phyloP scores from a whole-genome alignment of 345 rosid genomes.

The Gossypium rotundifolium region DNA sequence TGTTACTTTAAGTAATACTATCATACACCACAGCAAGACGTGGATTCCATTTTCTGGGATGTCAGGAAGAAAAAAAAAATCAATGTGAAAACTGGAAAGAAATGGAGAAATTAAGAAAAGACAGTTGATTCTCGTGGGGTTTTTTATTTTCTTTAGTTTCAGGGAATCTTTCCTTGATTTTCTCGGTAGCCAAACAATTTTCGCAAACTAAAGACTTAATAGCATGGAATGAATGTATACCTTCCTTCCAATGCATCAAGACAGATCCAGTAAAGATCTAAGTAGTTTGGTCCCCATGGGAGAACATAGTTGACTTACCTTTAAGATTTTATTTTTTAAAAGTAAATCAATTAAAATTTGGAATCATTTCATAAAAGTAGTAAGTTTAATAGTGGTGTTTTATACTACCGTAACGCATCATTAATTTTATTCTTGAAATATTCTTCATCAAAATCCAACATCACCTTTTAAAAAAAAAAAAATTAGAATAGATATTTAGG shows the following conservation, averaged over 20 bases:
- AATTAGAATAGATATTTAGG: too few relatives aligned
- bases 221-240: background rate
- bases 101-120: background rate
- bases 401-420: background rate
- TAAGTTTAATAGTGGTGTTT: too few relatives aligned
- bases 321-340: background rate
- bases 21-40: too few relatives aligned
- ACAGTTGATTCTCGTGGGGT: background rate
- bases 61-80: too few relatives aligned
- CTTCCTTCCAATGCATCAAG: slow-evolving; percentile 2
- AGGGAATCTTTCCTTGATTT: background rate
- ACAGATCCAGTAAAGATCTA: background rate
- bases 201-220: background rate
- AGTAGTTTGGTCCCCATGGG: background rate
- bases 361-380: background rate
- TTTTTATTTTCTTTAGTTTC: too few relatives aligned
- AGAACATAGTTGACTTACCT: background rate
- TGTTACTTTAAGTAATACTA: too few relatives aligned
- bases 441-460: background rate
- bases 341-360: background rate
- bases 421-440: background rate
- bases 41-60: too few relatives aligned
- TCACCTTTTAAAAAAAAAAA: too few relatives aligned
- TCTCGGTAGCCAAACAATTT: background rate
- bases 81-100: background rate